phyloP scores from a whole-genome alignment of 1,139 yeast species.

The Blastobotrys indianensis region DNA sequence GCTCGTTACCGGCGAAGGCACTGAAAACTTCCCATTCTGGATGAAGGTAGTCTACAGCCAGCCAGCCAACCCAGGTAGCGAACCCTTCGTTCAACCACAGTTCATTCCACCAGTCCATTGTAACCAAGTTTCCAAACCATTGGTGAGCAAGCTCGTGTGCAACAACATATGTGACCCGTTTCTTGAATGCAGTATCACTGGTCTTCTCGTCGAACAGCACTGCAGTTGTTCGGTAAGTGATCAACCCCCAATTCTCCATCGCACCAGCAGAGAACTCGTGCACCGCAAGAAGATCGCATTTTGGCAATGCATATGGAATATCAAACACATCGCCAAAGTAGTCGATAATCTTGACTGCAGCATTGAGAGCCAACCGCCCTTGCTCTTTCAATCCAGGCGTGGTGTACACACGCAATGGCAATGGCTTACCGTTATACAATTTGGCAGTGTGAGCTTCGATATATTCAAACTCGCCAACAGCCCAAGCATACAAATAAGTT shows the following conservation, averaged over 20 bases:
- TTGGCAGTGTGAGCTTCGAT: conserved; percentile 44
- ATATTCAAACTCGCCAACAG: conserved; percentile 69
- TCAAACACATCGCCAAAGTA: conserved; percentile 69
- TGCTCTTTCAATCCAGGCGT: conserved; percentile 64
- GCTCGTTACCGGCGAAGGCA: conserved; percentile 58
- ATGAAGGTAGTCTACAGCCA: conserved; percentile 65
- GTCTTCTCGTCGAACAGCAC: conserved; percentile 60
- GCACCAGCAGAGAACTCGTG: conserved; percentile 84
- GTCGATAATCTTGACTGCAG: conserved; percentile 69
- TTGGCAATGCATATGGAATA: conserved; percentile 71
- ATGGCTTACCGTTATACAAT: conserved; percentile 44
- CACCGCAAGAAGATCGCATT: conserved; percentile 76
- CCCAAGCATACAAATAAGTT: conserved; percentile 71
- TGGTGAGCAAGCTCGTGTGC: conserved; percentile 91
- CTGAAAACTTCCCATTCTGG: conserved; percentile 90
- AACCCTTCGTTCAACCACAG: conserved; percentile 90
- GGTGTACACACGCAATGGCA: conserved; percentile 78
- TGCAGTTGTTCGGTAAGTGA: conserved; percentile 78
- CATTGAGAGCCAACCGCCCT: conserved; percentile 63
- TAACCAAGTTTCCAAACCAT: conserved; percentile 89
- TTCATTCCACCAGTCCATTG: conserved; percentile 96
- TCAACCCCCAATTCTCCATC: conserved; percentile 89
- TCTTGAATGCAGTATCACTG: conserved; percentile 62
- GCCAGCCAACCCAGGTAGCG: conserved; percentile 88
- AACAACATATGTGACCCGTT: conserved; percentile 80